Evolutionary conservation across 1,284 basidiomycete genomes (phyloP).

Genomic region (Phaffia rhodozyma): DNA sequence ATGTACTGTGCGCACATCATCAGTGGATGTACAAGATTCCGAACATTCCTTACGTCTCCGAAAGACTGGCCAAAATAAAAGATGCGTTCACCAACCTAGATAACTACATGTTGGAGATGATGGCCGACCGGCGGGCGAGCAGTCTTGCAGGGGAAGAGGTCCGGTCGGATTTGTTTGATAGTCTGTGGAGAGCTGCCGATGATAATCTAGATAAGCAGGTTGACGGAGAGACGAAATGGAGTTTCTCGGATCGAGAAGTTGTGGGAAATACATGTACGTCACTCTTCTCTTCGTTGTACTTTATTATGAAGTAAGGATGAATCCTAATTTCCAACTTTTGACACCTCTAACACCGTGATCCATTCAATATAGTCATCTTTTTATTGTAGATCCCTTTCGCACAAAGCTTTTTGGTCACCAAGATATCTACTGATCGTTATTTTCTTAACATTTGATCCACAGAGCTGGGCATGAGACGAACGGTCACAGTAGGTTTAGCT

Average conservation of each 20-base stretch:
- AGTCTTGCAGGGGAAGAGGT: background rate
- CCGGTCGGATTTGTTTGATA: background rate
- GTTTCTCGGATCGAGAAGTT: conserved; percentile 1
- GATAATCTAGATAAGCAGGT: background rate
- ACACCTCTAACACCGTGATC: background rate
- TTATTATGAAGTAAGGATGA: background rate
- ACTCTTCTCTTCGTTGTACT: too few species aligned
- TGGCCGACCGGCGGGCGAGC: background rate
- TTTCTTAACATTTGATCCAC: too few species aligned
- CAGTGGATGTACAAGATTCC: conserved; percentile 1
- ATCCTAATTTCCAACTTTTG: background rate
- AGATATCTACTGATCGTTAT: too few species aligned
- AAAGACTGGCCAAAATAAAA: background rate
- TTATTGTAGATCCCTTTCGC: background rate
- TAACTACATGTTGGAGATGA: conserved; percentile 3
- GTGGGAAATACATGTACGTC: conserved; percentile 2
- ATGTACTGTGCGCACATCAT: background rate
- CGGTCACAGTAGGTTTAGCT: too few species aligned
- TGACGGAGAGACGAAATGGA: too few species aligned
- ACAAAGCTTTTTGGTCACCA: background rate
- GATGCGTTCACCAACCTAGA: conserved; percentile 2
- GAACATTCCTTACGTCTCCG: background rate
- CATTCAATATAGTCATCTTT: background rate
- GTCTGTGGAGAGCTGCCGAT: background rate
- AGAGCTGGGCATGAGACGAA: too few species aligned